Evolutionary conservation across 2,329 filamentous ascomycete species (phyloP).

Genomic region (Curvularia hawaiiensis): DNA sequence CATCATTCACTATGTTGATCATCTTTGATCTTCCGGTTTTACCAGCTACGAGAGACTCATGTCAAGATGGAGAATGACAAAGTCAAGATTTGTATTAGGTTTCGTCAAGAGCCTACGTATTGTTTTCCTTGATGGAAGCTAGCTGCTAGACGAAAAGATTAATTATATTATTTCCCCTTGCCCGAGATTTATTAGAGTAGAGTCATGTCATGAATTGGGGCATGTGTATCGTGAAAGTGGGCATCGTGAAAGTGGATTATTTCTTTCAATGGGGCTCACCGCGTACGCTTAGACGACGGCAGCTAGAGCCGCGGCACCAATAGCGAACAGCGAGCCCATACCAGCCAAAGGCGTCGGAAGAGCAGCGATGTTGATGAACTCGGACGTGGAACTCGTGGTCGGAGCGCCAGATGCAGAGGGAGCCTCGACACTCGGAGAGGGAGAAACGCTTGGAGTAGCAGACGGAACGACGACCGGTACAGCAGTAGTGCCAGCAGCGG

Average conservation of each 20-base stretch:
- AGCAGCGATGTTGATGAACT: slow-evolving; percentile 22
- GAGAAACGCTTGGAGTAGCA: slow-evolving; percentile 1
- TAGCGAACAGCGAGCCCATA: slow-evolving; percentile 29
- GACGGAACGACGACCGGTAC: slow-evolving; percentile 1
- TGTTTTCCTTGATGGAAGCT: slow-evolving; percentile 15
- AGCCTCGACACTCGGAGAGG: background rate
- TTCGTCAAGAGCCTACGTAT: slow-evolving; percentile 24
- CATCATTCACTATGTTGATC: too few species aligned
- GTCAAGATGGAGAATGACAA: background rate
- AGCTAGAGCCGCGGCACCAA: slow-evolving; percentile 29
- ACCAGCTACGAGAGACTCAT: too few species aligned
- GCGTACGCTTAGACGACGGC: slow-evolving; percentile 22
- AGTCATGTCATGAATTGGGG: slow-evolving; percentile 3
- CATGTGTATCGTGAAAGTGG: slow-evolving; percentile 9
- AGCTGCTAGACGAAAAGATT: slow-evolving; percentile 19
- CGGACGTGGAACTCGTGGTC: slow-evolving; percentile 6
- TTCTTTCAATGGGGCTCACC: too few species aligned
- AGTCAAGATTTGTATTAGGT: slow-evolving; percentile 23
- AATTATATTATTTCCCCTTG: slow-evolving; percentile 9
- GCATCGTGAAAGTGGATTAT: slow-evolving; percentile 6
- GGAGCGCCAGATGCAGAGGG: slow-evolving; percentile 21
- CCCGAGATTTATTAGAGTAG: slow-evolving; percentile 18
- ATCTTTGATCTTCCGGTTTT: too few species aligned
- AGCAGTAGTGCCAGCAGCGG: slow-evolving; percentile 11
- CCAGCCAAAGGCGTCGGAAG: slow-evolving; percentile 26